Evolutionary conservation across 371 early-diverging fungal species (phyloP), one percentile per base, ranked within the genome.

Genomic region (Lichtheimia corymbifera): DNA sequence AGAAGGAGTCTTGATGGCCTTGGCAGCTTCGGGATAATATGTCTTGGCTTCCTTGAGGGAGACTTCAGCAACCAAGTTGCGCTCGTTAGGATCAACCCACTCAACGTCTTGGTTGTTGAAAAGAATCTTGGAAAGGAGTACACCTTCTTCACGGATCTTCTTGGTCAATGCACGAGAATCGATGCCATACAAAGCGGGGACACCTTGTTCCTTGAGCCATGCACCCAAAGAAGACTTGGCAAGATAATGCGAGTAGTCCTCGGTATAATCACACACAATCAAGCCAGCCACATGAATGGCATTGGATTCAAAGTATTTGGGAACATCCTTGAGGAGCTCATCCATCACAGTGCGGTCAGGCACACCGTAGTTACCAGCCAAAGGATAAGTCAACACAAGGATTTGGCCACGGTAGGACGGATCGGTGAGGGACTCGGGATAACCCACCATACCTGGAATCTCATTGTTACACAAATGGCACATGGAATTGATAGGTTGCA

Each of bases 341-440:
- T 94, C 96, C 74, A 85, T 87, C 24, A 76, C 81, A n/a, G 75
- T 61, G 17, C 80, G 83, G 0, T 81, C 73, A 13, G 97, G 97
- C 3, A 97, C 96, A 68, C 97, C 97, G 75, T 97, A 97, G 82
- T 97, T 97, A 76, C 82, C 88, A 53, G 94, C 76, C 55, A 95
- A 79, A 35, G 95, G 95, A 75, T 90, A 93, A 52, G 95, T 94
- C 59, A 94, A 73, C 41, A 94, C 95, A 56, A 98, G 77, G 68
- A 98, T 93, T 82, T 98, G 97, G 18, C 97, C 97, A 55, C 90
- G 85, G 80, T 97, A 97, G 43, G 95, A 94, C 27, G 97, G 97
- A 80, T 98, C 97, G 17, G 97, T 97, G 77, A 97, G 82, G 24
- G 96, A 93, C 76, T 98, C 97, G 28, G 95, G 93, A 76, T 97